A percentile compares a stretch with the other conserved stretches of the same genome.
phyloP scores from a whole-genome alignment of 148 eudicot species.

The Amaranthus cruentus region DNA sequence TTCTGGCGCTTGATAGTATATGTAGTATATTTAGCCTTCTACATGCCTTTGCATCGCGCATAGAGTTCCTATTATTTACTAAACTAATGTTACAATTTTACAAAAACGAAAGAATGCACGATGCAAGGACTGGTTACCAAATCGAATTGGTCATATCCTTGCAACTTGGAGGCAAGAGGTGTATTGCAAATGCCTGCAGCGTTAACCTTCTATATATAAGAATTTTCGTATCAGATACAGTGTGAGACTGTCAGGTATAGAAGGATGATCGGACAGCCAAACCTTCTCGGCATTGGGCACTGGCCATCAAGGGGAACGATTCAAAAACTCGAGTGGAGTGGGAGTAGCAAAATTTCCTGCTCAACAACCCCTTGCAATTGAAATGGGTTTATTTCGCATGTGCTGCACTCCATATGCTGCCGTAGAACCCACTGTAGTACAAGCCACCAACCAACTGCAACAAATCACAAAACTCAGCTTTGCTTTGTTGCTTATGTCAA shows the following conservation, averaged over 20 bases:
- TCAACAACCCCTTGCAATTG: slow-evolving; percentile 25
- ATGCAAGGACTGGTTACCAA: not conserved
- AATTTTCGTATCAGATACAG: not conserved
- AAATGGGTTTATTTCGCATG: slow-evolving; percentile 38
- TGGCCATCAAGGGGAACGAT: not conserved
- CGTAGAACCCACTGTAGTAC: slow-evolving; percentile 81
- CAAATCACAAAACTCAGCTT: slow-evolving; percentile 4
- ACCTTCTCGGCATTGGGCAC: not conserved
- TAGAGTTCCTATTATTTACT: not conserved
- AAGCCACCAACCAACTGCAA: slow-evolving; percentile 88
- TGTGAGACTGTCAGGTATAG: not conserved
- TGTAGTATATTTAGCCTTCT: not conserved
- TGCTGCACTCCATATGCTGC: slow-evolving; percentile 79
- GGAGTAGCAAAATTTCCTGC: not conserved
- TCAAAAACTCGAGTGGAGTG: not conserved
- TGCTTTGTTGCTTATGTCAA: not conserved
- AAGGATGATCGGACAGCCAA: not conserved
- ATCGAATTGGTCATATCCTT: not conserved
- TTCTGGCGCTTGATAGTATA: not conserved
- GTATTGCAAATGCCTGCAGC: too few species aligned
- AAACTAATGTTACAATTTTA: not conserved
- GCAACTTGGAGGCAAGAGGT: not conserved
- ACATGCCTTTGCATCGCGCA: not conserved
- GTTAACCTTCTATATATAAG: too few species aligned
- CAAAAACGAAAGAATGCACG: not conserved